Percentiles rank a stretch among this genome's conserved stretches.
These are phyloP conservation scores for Calocybe cyanea DNA, from an alignment of 768 basidiomycete species.

Conservation along the genomic window DNA sequence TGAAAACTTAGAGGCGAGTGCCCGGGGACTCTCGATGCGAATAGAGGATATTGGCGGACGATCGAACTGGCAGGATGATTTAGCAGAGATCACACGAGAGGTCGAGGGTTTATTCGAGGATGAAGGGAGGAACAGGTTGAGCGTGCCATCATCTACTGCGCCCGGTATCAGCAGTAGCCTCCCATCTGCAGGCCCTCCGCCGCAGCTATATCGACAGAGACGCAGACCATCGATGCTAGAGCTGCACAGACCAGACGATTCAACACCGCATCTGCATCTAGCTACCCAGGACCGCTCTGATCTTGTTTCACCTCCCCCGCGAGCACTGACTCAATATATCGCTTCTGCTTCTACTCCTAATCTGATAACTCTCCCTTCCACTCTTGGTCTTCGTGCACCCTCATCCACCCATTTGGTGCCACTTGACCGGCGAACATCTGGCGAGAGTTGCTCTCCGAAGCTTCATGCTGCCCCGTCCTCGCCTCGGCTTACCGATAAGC, in stretches of 20 bases:
- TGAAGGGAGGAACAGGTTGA: no score
- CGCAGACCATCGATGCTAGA: conserved; percentile 49
- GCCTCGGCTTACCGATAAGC: conserved; percentile 33
- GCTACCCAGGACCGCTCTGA: conserved; percentile 48
- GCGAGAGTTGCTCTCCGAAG: conserved; percentile 5
- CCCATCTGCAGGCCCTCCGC: no score
- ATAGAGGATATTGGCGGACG: no score
- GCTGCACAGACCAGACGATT: conserved; percentile 20
- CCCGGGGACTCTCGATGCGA: no score
- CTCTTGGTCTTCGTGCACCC: conserved; percentile 56
- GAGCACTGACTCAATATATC: conserved; percentile 73
- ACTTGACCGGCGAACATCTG: conserved; percentile 3
- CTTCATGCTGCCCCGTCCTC: conserved; percentile 20
- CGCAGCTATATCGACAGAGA: conserved; percentile 30
- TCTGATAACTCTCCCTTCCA: conserved; percentile 62
- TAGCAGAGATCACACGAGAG: no score
- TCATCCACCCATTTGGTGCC: conserved; percentile 23
- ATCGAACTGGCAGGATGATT: no score
- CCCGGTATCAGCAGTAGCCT: no score
- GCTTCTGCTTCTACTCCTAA: conserved; percentile 46
- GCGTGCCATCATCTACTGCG: no score
- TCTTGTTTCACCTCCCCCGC: conserved; percentile 65
- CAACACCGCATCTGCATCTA: conserved; percentile 43
- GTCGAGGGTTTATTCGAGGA: no score
- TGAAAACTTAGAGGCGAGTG: no score